Conservation (phyloP, 306 rosid species). For the Vachellia collinsii region DNA sequence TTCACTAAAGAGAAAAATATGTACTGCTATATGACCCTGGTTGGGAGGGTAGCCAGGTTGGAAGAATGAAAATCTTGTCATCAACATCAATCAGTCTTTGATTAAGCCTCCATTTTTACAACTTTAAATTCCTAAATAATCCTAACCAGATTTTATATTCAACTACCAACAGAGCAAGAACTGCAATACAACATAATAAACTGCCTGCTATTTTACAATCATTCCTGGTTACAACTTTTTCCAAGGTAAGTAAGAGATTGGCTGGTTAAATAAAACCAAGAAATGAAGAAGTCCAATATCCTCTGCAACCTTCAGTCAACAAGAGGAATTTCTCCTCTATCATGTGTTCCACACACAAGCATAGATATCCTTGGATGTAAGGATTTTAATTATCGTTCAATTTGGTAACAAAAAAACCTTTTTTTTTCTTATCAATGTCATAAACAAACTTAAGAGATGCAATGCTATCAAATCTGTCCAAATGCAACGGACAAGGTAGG, state of each 20-base stretch:
- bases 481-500: constrained; percentile 1
- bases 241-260: not conserved
- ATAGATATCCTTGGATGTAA: not conserved
- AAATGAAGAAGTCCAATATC: not conserved
- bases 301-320: not conserved
- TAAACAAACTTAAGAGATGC: not conserved
- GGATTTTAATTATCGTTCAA: constrained; percentile 1
- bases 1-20: not conserved
- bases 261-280: not conserved
- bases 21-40: not conserved
- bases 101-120: not conserved
- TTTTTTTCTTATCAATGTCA: not conserved
- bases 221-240: not conserved
- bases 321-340: not conserved
- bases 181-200: not conserved
- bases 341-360: not conserved
- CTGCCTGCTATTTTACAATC: not conserved
- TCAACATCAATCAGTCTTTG: not conserved
- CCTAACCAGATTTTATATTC: not conserved
- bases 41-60: not conserved
- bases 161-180: not conserved
- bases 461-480: constrained; percentile 7
- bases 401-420: not conserved
- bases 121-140: not conserved
- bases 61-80: not conserved